phyloP scores from a whole-genome alignment of 768 basidiomycete species.

The Trametes villosa region DNA sequence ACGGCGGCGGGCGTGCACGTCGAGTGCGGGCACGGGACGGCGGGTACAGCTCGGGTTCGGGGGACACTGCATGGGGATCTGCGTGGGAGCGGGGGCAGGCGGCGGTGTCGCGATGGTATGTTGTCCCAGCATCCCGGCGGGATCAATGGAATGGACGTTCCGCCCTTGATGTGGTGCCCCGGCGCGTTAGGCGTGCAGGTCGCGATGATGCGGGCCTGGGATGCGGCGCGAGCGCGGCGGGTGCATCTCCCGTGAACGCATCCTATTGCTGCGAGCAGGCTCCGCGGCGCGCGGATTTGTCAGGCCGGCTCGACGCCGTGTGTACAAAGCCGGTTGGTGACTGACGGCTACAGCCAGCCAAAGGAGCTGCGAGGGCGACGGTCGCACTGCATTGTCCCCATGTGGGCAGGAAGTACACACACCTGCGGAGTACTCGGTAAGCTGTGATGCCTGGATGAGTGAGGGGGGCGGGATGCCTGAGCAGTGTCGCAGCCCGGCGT shows the following conservation, averaged over 20 bases:
- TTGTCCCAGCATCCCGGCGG: not conserved
- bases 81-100: conserved; percentile 10
- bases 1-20: not conserved
- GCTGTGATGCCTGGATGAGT: not conserved
- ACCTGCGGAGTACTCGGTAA: no score
- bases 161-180: no score
- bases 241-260: not conserved
- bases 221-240: not conserved
- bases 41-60: conserved; percentile 15
- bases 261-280: no score
- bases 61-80: conserved; percentile 17
- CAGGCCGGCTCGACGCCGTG: no score
- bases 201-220: not conserved
- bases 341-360: no score
- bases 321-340: no score
- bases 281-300: not conserved
- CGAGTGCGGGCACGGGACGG: not conserved
- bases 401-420: not conserved
- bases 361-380: no score
- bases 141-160: not conserved
- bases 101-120: conserved; percentile 19
- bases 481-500: not conserved
- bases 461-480: not conserved
- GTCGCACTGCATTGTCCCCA: no score
- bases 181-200: no score